Evolutionary conservation across 306 rosid genomes (phyloP).

Genomic region (Acacia confusa): DNA sequence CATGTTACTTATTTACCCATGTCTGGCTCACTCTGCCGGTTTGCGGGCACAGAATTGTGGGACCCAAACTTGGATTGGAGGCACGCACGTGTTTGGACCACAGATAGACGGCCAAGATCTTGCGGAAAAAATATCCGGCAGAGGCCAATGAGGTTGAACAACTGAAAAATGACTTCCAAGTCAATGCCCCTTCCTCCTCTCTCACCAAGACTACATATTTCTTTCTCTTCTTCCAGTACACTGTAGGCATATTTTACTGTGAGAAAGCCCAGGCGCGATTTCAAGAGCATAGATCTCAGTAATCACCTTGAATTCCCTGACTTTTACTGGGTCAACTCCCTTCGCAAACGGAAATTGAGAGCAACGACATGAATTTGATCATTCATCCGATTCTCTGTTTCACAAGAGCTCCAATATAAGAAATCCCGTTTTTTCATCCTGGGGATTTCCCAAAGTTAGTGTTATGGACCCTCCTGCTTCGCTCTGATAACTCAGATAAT

Average conservation of each 20-base stretch:
- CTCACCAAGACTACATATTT: neutral
- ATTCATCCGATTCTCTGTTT: neutral
- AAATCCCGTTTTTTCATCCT: conserved; percentile 14
- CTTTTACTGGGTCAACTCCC: conserved; percentile 33
- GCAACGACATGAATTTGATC: conserved; percentile 27
- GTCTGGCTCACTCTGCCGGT: neutral
- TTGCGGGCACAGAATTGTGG: neutral
- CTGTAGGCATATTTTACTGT: conserved; percentile 7
- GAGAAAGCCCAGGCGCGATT: conserved; percentile 18
- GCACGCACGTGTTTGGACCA: conserved; percentile 29
- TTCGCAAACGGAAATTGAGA: neutral
- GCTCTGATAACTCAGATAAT: conserved; percentile 23
- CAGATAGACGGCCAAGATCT: conserved; percentile 19
- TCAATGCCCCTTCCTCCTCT: neutral
- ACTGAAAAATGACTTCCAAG: neutral
- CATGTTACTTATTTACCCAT: neutral
- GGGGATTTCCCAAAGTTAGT: conserved; percentile 33
- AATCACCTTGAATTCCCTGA: conserved; percentile 25
- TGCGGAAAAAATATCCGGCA: too few relatives aligned
- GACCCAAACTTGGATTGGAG: neutral
- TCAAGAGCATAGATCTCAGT: too few relatives aligned
- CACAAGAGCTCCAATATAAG: neutral
- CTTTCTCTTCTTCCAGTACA: neutral
- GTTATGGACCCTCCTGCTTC: conserved; percentile 40
- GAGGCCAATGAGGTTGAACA: neutral